Conservation (phyloP, 305 asterid genomes). For the Fraxinus platypoda region DNA sequence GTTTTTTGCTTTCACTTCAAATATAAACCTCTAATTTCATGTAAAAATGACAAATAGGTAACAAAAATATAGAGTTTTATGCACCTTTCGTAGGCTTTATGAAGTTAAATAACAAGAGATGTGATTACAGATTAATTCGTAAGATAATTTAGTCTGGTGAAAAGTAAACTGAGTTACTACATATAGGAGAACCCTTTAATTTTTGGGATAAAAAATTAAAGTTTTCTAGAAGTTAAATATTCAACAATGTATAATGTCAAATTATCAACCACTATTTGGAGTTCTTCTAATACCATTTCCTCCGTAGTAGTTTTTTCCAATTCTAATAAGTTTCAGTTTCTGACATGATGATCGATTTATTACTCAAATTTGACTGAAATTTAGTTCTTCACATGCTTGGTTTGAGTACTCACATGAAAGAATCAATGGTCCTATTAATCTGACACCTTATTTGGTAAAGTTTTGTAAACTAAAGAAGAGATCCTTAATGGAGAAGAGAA, state of each 20-base stretch:
- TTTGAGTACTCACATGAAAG: not conserved
- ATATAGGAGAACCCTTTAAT: not conserved
- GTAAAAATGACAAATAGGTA: not conserved
- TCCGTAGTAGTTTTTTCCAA: not conserved
- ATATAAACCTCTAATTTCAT: not conserved
- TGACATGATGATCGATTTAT: not conserved
- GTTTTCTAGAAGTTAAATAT: not conserved
- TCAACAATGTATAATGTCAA: not conserved
- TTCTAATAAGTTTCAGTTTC: not conserved
- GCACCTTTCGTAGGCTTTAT: not conserved
- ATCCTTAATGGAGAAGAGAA: not conserved
- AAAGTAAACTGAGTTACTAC: not conserved
- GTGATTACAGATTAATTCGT: not conserved
- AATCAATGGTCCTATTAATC: not conserved
- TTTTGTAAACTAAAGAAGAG: not conserved
- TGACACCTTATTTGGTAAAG: not conserved
- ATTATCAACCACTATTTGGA: not conserved
- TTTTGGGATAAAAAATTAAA: not conserved
- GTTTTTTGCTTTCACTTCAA: not conserved
- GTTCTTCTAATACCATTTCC: not conserved
- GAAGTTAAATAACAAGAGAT: not conserved
- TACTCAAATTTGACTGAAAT: not conserved
- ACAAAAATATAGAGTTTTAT: not conserved
- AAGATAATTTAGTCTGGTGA: not conserved
- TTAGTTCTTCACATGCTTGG: not conserved